Evolutionary conservation across 805 yeast species (phyloP), one percentile per base, ranked within the genome.

Genomic region (Saturnispora mendoncae): DNA sequence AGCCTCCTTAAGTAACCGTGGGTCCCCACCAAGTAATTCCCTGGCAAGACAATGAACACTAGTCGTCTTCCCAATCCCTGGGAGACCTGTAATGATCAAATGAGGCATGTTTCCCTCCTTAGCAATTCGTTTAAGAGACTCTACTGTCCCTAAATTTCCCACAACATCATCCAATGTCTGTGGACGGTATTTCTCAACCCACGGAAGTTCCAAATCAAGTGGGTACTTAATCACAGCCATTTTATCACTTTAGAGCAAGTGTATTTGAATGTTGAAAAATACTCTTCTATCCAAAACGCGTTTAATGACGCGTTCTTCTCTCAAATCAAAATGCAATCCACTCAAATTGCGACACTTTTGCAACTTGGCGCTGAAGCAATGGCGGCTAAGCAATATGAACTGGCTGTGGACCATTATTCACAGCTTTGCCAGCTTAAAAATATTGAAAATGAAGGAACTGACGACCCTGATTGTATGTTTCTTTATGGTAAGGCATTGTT

Each of bases 31-130:
- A 24, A 92, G 67, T 32, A 92, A 62, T 55, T 84, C 94, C 39
- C 76, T 72, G 0, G 97, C 97, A 23, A 92, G 71, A 64, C 97
- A 88, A 46, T 84, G 84, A 5, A 92, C 76, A 2, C 96, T 82
- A 0, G 98, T 92, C 2, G 98, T 92, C 59, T 92, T 92, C 32
- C 98, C 98, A 42, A 92, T 90, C 51, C 98, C 98, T 2, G 98
- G 98, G 35, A 86, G 65, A 3, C 98, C 95, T n/a, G 92, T 81
- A 34, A 92, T 83, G 52, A 92, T 88, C 74, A 92, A 68, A 62
- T 92, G 96, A 1, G 98, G 97, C 85, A 92, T 82, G 62, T 92
- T 92, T 25, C 98, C 98, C 54, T 88, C 95, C 36, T 73, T 64
- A 4, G 94, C 95, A 39, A 92, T 88, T 46, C 85, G 74, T 53